Base-by-base conservation (phyloP, 225 moss, liverwort and hornwort species). In the Physcomitrium patens region DNA sequence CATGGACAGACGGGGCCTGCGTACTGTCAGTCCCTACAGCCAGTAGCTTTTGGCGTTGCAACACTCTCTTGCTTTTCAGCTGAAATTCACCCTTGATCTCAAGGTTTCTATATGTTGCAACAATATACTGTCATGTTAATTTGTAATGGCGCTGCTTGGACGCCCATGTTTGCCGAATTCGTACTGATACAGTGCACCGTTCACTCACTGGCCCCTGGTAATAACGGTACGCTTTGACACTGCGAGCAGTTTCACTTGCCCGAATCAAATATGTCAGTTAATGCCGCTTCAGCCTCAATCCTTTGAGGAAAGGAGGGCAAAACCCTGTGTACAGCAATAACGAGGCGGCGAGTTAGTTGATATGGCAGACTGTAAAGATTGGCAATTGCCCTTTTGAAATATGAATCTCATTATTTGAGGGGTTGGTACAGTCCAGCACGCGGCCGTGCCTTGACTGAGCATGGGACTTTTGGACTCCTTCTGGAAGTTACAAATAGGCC, bases 361-460 rank as follows among this genome's bases (percentile, higher is more conserved):
- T 68, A 58, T 61, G 15, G 54, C 70, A 63, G 55, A 43, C 63
- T 69, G 75, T 41, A 1, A 24, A 74, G 69, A 79, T 69, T 60
- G 67, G 52, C 46, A 53, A 70, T 64, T 31, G 59, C 50, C 41
- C 52, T n/a, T 37, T 68, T 31, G 55, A 37, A 46, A 54, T 0
- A 0, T 17, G 68, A 31, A 7, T 79, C 14, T 20, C 60, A 15
- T 46, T 9, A 60, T 47, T 60, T 31, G 8, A 1, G 12, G 23
- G 44, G 46, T n/a, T 16, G 60, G 77, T 46, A 71, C 77, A 45
- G 54, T 49, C 60, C 60, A 9, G 37, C 37, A 37, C 17, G 8
- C 47, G 17, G 71, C 2, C 64, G 59, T 71, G 49, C 7, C 15
- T 56, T 59, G 31, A 37, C 31, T 49, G 28, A 54, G 10, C 62